phyloP scores from a whole-genome alignment of 2,329 filamentous ascomycete species.

The Alternaria conjuncta region DNA sequence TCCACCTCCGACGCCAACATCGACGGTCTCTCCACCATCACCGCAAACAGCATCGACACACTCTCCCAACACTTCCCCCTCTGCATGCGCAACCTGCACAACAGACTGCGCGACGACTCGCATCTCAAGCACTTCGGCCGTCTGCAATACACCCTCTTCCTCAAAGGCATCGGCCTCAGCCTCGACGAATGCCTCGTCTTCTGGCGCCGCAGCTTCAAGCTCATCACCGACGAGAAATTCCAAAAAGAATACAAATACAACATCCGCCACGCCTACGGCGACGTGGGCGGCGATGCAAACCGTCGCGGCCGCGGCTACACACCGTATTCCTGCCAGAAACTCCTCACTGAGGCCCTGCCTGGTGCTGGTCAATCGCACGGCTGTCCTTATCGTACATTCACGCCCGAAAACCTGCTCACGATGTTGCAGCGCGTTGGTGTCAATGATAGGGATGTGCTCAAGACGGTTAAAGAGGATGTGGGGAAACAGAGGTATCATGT shows the following conservation, averaged over 20 bases:
- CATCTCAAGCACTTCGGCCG: constrained; percentile 94
- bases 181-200: constrained; percentile 92
- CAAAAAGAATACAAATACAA: constrained; percentile 99
- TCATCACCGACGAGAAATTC: constrained; percentile 91
- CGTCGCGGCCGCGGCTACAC: constrained; percentile 86
- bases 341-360: constrained; percentile 86
- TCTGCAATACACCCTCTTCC: constrained; percentile 92
- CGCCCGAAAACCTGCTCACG: constrained; percentile 79
- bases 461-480: constrained; percentile 86
- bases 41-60: constrained; percentile 70
- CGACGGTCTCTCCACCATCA: constrained; percentile 72
- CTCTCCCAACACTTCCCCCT: constrained; percentile 84
- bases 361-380: constrained; percentile 89
- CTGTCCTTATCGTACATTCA: constrained; percentile 96
- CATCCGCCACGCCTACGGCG: constrained; percentile 90
- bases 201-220: constrained; percentile 86
- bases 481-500: constrained; percentile 89
- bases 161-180: constrained; percentile 91
- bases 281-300: constrained; percentile 91
- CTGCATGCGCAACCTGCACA: constrained; percentile 93
- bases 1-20: constrained; percentile 73
- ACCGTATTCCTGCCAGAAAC: constrained; percentile 93
- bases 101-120: constrained; percentile 80
- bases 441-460: constrained; percentile 75
- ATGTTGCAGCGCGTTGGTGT: constrained; percentile 82